phyloP scores from a whole-genome alignment of 495 filamentous ascomycete species.

The Symbiotaphrina buchneri region DNA sequence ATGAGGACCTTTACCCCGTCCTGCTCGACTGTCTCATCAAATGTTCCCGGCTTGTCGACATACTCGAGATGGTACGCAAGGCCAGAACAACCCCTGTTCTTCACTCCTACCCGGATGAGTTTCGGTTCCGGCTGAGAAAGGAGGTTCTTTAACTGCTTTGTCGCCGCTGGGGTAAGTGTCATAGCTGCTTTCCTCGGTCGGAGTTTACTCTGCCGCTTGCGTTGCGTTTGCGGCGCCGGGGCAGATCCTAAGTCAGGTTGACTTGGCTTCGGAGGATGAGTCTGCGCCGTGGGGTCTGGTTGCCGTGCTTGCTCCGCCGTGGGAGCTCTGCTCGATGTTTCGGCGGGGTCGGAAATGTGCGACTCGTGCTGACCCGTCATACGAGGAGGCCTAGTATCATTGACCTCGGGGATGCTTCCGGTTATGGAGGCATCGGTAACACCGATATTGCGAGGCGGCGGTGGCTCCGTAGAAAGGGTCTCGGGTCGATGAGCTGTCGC shows the following conservation, averaged over 20 bases:
- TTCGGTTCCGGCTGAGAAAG: slow-evolving; percentile 70
- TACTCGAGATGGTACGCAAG: slow-evolving; percentile 92
- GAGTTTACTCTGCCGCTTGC: slow-evolving; percentile 40
- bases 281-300: slow-evolving; percentile 19
- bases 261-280: slow-evolving; percentile 10
- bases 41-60: slow-evolving; percentile 66
- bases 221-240: slow-evolving; percentile 16
- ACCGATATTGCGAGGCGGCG: slow-evolving; percentile 41
- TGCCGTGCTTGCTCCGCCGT: slow-evolving; percentile 46
- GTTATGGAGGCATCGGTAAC: slow-evolving; percentile 49
- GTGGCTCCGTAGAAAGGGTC: slow-evolving; percentile 34
- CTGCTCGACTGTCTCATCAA: slow-evolving; percentile 87
- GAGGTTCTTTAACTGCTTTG: slow-evolving; percentile 48
- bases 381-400: slow-evolving; percentile 27
- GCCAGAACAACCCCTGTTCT: slow-evolving; percentile 88
- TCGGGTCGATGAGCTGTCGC: slow-evolving; percentile 59
- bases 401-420: slow-evolving; percentile 24
- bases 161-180: slow-evolving; percentile 56
- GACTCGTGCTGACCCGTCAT: slow-evolving; percentile 11
- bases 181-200: slow-evolving; percentile 80
- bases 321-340: slow-evolving; percentile 14
- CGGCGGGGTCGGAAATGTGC: slow-evolving; percentile 1
- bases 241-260: slow-evolving; percentile 10
- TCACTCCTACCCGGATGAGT: slow-evolving; percentile 81
- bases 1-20: slow-evolving; percentile 91